Base-by-base conservation (phyloP, 805 yeast species). In the Cyberlindnera saturnus region DNA sequence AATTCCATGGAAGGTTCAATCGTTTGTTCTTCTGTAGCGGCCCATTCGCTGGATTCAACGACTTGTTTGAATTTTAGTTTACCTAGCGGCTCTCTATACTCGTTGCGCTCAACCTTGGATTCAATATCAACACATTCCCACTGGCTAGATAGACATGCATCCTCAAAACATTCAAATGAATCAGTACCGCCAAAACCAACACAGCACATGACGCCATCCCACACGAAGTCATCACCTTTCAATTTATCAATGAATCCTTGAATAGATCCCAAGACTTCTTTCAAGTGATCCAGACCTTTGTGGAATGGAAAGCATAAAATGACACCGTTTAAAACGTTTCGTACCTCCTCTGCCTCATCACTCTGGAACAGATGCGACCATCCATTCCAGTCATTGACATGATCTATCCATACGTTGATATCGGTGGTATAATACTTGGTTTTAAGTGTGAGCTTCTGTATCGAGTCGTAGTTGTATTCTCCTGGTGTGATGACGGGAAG, bases 11-110 rank as follows among this genome's bases (percentile, higher is more conserved):
- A 20, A 16, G 23, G 4, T 18, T 15, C 19, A 16, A 33, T 8
- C 6, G 31, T 35, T 8, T 28, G 29, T 13, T 33, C 26, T 19
- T 38, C 34, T 14, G n/a, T n/a, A 3, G 11, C 31, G 10, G 39
- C 30, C 82, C 83, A 78, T 23, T 67, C 71, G 45, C 74, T 70
- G 1, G 74, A 62, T 39, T 77, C 75, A 5, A 78, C 49, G 3
- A 75, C 53, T 44, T 77, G 81, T 32, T 50, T 49, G 3, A 76
- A 43, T 44, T 82, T 53, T 32, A 62, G 66, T 13, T 56, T 51
- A 0, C 82, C 82, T 2, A 61, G 14, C 19, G 53, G 62, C 37
- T 75, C 82, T 17, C 55, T 55, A 46, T 44, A 74, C 49, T 74
- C 75, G 49, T 73, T 73, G 14, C 26, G 41, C 0, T 73, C 73